phyloP scores from a whole-genome alignment of 768 basidiomycete species.

The Panellus pusillus region DNA sequence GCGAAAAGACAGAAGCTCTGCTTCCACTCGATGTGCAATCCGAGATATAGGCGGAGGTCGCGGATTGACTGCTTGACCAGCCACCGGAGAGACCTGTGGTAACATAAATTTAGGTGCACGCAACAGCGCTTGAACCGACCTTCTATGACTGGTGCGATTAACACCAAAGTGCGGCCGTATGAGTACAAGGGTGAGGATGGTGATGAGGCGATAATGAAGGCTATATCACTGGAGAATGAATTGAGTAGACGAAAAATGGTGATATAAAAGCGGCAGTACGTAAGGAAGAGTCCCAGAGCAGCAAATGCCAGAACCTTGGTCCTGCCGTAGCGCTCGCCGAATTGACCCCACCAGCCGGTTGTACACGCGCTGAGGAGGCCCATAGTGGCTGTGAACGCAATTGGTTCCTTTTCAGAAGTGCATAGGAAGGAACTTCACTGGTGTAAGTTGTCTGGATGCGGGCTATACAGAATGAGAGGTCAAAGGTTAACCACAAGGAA shows the following conservation, averaged over 20 bases:
- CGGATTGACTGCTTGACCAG: conserved; percentile 73
- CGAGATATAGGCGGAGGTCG: conserved; percentile 78
- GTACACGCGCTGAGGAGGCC: conserved; percentile 82
- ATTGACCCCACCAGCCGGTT: conserved; percentile 88
- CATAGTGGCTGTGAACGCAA: conserved; percentile 67
- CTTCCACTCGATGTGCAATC: conserved; percentile 87
- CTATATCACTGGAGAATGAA: conserved; percentile 59
- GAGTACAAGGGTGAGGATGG: conserved; percentile 58
- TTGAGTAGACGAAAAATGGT: conserved; percentile 2
- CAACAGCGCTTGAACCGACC: conserved; percentile 35
- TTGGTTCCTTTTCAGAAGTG: too few relatives aligned
- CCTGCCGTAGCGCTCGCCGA: conserved; percentile 77
- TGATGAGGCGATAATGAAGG: conserved; percentile 81
- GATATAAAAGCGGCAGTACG: conserved; percentile 25
- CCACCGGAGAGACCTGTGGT: conserved; percentile 59
- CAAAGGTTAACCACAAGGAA: conserved; percentile 36
- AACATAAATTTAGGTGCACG: too few relatives aligned
- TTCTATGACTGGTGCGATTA: conserved; percentile 80
- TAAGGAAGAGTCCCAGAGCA: conserved; percentile 56
- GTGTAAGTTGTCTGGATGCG: conserved; percentile 57
- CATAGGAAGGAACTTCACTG: too few relatives aligned
- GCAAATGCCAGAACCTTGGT: conserved; percentile 74
- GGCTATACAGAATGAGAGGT: conserved; percentile 62
- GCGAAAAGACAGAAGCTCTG: conserved; percentile 69
- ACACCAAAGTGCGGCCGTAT: conserved; percentile 74